Conservation (phyloP, 1,139 yeast species). For the Pichia terricola region DNA sequence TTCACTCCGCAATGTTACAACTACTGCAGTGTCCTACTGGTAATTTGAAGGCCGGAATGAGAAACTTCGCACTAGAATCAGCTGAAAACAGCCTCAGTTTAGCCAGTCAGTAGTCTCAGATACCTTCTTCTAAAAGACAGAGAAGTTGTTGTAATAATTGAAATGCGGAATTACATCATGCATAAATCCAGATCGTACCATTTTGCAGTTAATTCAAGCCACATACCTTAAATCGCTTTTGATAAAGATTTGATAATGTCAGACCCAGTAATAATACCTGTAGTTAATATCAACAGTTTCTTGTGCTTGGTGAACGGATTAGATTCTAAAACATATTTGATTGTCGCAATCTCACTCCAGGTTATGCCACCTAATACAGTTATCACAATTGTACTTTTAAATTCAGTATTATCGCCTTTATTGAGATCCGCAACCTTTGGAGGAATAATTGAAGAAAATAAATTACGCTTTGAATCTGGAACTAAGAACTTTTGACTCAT, state of each 20-base stretch:
- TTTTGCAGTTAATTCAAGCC: no score
- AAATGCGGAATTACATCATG: no score
- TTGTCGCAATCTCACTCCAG: slow-evolving; percentile 61
- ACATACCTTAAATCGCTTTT: no score
- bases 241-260: slow-evolving; percentile 27
- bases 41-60: no score
- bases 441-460: slow-evolving; percentile 21
- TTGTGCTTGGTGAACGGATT: slow-evolving; percentile 29
- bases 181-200: no score
- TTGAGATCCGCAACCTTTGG: slow-evolving; percentile 20
- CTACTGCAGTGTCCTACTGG: no score
- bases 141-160: no score
- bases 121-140: no score
- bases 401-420: slow-evolving; percentile 24
- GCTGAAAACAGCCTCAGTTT: no score
- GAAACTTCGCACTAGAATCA: no score
- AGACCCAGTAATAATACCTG: slow-evolving; percentile 44
- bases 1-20: no score
- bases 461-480: slow-evolving; percentile 22
- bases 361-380: slow-evolving; percentile 71
- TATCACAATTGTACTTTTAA: slow-evolving; percentile 39
- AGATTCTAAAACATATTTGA: slow-evolving; percentile 43
- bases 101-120: no score
- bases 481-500: slow-evolving; percentile 20
- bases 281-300: slow-evolving; percentile 43